Evolutionary conservation across 306 rosid species (phyloP), one percentile per base, ranked within the genome.

Genomic region (Echinosophora koreensis): DNA sequence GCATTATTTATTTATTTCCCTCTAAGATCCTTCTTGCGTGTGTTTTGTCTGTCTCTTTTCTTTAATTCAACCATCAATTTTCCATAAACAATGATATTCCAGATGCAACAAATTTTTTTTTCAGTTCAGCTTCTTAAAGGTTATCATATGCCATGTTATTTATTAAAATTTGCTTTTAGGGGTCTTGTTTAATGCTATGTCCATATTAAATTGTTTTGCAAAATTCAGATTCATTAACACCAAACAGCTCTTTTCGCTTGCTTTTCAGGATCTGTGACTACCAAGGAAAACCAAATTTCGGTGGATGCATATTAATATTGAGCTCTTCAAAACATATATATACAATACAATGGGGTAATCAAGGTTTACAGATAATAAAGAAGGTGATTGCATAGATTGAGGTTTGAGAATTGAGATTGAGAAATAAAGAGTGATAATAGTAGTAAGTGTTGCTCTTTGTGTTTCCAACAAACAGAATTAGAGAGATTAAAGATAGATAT

Each of bases 191-290:
- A 35, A 35, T 35, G 0, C 0, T 4, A 35, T 35, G 8, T 34
- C 32, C 32, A 30, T 2, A 30, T 30, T 30, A 30, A 30, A 8
- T 16, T 9, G 37, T 16, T 44, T 68, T 7, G 39, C 2, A 5
- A 27, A 22, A 0, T 44, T 28, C 13, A 38, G 65, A 35, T 82
- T 64, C 49, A 28, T 55, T 51, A 64, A 44, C 64, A 54, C 18
- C 60, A 59, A 34, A 18, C 2, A 4, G 52, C 18, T 63, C 5
- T 44, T 47, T 16, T 34, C 0, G 4, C 2, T 10, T 81, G 39
- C 13, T 72, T 83, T 79, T 62, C 83, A 61, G 79, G 75, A 72
- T 46, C 71, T 44, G 63, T 14, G 11, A 39, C 14, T 7, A 38
- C 1, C 13, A 38, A 38, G 32, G 38, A 73, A 28, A 8, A 27